Conservation (phyloP, 306 rosid genomes). For the Prunus davidiana region DNA sequence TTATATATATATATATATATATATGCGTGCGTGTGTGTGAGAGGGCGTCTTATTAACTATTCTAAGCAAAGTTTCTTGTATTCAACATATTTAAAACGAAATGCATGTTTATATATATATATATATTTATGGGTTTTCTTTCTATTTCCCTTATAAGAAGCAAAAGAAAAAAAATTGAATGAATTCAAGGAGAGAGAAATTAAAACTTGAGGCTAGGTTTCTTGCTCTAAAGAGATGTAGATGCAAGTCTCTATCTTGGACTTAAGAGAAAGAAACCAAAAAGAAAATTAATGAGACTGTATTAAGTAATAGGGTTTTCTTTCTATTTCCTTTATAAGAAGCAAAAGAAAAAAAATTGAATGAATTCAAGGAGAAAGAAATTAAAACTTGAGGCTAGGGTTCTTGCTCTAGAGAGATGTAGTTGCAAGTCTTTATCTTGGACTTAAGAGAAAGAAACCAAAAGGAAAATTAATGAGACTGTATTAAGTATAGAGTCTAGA, state of each 20-base stretch:
- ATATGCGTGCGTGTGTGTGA: neutral
- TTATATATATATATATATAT: neutral
- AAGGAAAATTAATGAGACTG: slow-evolving; percentile 18
- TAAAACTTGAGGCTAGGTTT: slow-evolving; percentile 50
- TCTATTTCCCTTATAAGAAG: neutral
- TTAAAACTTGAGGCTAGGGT: slow-evolving; percentile 47
- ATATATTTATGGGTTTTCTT: no score
- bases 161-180: neutral
- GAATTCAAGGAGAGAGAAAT: neutral
- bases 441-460: slow-evolving; percentile 18
- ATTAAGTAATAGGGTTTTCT: no score
- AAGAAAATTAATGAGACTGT: slow-evolving; percentile 12
- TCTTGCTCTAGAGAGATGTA: slow-evolving; percentile 25
- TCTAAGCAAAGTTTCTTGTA: neutral
- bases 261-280: slow-evolving; percentile 15
- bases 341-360: neutral
- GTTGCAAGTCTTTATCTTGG: slow-evolving; percentile 51
- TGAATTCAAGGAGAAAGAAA: neutral
- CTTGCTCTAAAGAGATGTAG: slow-evolving; percentile 26
- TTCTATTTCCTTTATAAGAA: neutral
- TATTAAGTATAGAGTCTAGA: slow-evolving; percentile 17
- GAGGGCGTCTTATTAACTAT: neutral
- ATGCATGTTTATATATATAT: neutral
- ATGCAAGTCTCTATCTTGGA: slow-evolving; percentile 47
- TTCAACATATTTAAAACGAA: neutral